Conservation (phyloP, 176 grass and related monocot genomes). For the Oryza australiensis region DNA sequence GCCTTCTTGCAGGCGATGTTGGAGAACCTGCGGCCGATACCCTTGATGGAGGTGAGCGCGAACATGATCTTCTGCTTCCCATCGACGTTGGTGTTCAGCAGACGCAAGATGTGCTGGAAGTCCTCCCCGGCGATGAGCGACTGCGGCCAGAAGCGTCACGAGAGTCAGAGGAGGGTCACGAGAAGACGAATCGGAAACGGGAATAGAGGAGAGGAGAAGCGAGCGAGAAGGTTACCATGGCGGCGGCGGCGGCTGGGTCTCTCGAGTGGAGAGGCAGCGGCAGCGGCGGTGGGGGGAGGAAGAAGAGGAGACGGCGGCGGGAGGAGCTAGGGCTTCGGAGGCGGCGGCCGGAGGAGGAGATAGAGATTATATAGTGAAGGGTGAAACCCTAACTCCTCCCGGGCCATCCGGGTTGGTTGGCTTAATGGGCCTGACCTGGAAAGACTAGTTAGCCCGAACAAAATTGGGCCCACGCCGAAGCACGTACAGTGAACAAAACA, state of each 20-base stretch:
- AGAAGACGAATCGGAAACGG: not conserved
- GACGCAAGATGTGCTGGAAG: constrained; percentile 94
- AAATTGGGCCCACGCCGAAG: not conserved
- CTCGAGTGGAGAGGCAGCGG: not conserved
- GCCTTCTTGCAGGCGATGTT: constrained; percentile 99
- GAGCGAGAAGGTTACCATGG: constrained; percentile 26
- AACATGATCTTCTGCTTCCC: constrained; percentile 99
- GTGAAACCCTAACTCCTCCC: not conserved
- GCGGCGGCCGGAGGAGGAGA: not conserved
- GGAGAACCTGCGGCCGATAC: constrained; percentile 85
- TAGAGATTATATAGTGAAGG: not conserved
- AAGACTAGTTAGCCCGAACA: not conserved
- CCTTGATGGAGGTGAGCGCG: constrained; percentile 89
- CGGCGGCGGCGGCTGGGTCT: constrained; percentile 1
- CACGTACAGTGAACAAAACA: no score
- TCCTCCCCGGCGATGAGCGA: constrained; percentile 79
- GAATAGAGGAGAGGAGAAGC: no score
- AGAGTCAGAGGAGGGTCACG: not conserved
- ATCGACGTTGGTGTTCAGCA: constrained; percentile 94
- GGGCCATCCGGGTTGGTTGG: not conserved
- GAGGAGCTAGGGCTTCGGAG: not conserved
- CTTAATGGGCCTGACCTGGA: not conserved
- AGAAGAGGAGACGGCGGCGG: no score
- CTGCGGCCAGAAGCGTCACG: constrained; percentile 6
- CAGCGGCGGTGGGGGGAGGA: no score